These are phyloP conservation scores for Fusarium torreyae DNA, from an alignment of 2,329 filamentous ascomycete genomes.

Conservation along the genomic window DNA sequence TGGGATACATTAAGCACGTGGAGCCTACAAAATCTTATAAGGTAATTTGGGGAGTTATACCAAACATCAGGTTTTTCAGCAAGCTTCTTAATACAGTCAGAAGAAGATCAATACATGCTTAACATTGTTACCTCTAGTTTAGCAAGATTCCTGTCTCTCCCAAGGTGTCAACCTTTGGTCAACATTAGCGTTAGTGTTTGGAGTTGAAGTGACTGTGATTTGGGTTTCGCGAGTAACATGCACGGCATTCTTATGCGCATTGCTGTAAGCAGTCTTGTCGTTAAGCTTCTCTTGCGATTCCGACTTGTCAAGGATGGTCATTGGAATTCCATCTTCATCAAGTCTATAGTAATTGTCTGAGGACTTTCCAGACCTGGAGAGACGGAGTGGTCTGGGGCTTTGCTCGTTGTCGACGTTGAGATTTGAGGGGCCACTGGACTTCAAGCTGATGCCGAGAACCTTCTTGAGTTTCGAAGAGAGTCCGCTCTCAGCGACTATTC, in stretches of 20 bases:
- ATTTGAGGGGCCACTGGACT: constrained; percentile 8
- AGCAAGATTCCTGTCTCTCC: too few relatives aligned
- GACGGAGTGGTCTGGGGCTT: constrained; percentile 1
- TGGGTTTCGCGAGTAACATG: background rate
- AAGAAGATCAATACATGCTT: too few relatives aligned
- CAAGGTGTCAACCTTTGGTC: too few relatives aligned
- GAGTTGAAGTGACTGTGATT: background rate
- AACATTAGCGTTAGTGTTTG: too few relatives aligned
- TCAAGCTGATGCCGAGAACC: constrained; percentile 16
- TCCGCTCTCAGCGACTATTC: constrained; percentile 49
- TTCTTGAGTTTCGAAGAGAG: constrained; percentile 14
- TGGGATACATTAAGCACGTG: too few relatives aligned
- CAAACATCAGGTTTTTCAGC: too few relatives aligned
- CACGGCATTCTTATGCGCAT: background rate
- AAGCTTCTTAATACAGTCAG: too few relatives aligned
- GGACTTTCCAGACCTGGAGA: background rate
- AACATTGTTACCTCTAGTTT: too few relatives aligned
- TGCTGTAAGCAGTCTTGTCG: background rate
- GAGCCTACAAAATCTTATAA: too few relatives aligned
- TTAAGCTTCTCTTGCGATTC: constrained; percentile 24
- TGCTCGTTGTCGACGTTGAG: constrained; percentile 2
- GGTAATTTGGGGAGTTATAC: too few relatives aligned
- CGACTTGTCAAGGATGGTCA: constrained; percentile 23
- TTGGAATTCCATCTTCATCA: constrained; percentile 21
- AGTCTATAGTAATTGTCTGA: constrained; percentile 33